These are phyloP conservation scores for Candida dajiaensis DNA, from an alignment of 805 yeast genomes.

Conservation along the genomic window DNA sequence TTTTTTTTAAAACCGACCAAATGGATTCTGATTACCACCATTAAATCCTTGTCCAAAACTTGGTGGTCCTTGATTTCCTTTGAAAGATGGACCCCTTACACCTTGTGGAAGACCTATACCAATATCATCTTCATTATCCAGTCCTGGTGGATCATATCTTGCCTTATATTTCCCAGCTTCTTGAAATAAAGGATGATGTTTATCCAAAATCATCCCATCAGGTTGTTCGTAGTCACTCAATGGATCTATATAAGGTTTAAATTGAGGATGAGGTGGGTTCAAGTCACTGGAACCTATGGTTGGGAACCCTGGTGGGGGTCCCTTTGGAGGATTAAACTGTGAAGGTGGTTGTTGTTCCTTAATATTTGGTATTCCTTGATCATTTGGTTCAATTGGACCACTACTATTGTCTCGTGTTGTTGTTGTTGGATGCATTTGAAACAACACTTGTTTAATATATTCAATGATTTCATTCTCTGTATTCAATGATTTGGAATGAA, in stretches of 20 bases:
- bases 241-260: slow-evolving; percentile 41
- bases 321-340: not conserved
- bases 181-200: slow-evolving; percentile 44
- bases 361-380: slow-evolving; percentile 30
- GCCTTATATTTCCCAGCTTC: not conserved
- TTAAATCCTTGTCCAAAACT: not conserved
- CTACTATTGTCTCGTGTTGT: not conserved
- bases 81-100: not conserved
- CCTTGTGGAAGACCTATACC: slow-evolving; percentile 10
- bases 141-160: slow-evolving; percentile 4
- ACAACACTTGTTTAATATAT: not conserved
- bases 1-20: slow-evolving; percentile 4
- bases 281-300: slow-evolving; percentile 46
- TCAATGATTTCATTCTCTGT: not conserved
- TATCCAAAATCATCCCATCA: slow-evolving; percentile 50
- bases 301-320: slow-evolving; percentile 16
- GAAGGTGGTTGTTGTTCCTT: not conserved
- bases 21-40: slow-evolving; percentile 4
- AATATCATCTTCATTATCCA: slow-evolving; percentile 1
- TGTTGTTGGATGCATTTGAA: not conserved
- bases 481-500: not conserved
- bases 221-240: slow-evolving; percentile 9
- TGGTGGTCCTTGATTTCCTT: not conserved
- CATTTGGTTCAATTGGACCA: not conserved
- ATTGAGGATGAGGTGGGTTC: slow-evolving; percentile 42